A percentile compares a stretch with the other conserved stretches of the same genome.
Evolutionary conservation across 1,139 yeast genomes (phyloP).

Genomic region (Ogataea hybrid): DNA sequence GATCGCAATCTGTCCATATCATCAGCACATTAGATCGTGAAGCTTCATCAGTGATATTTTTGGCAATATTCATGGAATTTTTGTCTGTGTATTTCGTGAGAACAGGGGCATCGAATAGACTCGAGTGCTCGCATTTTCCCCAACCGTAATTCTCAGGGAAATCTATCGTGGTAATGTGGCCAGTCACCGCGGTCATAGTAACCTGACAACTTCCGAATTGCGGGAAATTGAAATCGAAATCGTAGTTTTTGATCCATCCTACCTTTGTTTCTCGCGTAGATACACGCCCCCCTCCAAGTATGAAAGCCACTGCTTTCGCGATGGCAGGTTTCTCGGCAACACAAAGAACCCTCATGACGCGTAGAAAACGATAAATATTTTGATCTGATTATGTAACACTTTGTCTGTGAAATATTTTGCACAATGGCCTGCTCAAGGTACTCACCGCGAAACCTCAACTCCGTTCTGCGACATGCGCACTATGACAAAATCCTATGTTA

Average conservation of each 20-base stretch:
- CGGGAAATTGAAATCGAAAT: constrained; percentile 64
- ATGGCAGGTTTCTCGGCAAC: constrained; percentile 98
- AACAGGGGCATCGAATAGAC: constrained; percentile 69
- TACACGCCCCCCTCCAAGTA: constrained; percentile 71
- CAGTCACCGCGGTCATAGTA: constrained; percentile 89
- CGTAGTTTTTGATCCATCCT: constrained; percentile 78
- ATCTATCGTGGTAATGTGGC: constrained; percentile 71
- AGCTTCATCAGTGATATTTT: constrained; percentile 72
- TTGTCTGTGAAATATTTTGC: neutral
- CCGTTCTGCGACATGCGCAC: constrained; percentile 42
- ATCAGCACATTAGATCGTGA: constrained; percentile 58
- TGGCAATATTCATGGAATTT: constrained; percentile 50
- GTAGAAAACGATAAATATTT: constrained; percentile 1
- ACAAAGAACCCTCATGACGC: constrained; percentile 57
- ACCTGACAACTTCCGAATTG: constrained; percentile 65
- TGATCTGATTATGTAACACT: constrained; percentile 9
- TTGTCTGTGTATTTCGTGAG: constrained; percentile 39
- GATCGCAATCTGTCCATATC: constrained; percentile 99
- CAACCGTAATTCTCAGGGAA: constrained; percentile 66
- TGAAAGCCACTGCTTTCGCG: constrained; percentile 77
- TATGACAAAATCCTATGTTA: constrained; percentile 57
- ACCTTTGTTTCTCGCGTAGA: constrained; percentile 48
- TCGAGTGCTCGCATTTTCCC: constrained; percentile 66
- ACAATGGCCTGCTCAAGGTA: constrained; percentile 6
- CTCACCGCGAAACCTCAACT: neutral